Percentiles rank a stretch among this genome's conserved stretches.
Conservation (phyloP, 179 eudicot genomes). For the Beta macrorhiza region DNA sequence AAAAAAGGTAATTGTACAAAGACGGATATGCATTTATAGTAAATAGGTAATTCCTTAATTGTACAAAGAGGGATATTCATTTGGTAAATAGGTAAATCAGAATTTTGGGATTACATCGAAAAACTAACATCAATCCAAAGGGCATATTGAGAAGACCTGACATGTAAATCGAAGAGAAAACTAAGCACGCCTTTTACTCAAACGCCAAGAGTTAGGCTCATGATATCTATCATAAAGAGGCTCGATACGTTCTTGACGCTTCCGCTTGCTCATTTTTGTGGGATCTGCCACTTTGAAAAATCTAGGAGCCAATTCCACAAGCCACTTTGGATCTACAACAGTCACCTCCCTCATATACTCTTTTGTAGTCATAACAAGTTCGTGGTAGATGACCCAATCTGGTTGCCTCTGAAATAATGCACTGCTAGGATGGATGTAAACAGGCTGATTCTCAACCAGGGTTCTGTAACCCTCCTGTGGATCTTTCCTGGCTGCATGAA, state of each 20-base stretch:
- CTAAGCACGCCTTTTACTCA: conserved; percentile 88
- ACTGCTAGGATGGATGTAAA: conserved; percentile 94
- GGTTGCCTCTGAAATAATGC: conserved; percentile 94
- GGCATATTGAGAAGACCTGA: conserved; percentile 4
- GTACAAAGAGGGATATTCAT: conserved; percentile 19
- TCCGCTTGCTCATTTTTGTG: conserved; percentile 91
- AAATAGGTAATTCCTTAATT: background rate
- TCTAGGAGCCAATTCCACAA: conserved; percentile 91
- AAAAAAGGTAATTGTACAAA: conserved; percentile 13
- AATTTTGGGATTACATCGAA: background rate
- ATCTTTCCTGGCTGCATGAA: conserved; percentile 88
- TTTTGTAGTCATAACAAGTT: conserved; percentile 92
- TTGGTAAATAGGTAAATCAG: background rate
- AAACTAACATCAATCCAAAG: background rate
- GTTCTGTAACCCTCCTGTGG: conserved; percentile 97
- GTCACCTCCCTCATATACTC: conserved; percentile 95
- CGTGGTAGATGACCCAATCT: conserved; percentile 96
- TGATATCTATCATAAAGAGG: conserved; percentile 94
- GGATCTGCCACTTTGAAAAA: conserved; percentile 92
- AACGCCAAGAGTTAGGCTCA: conserved; percentile 95
- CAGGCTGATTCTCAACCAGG: conserved; percentile 90
- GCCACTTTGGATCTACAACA: conserved; percentile 89
- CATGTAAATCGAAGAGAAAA: background rate
- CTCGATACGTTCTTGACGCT: conserved; percentile 90
- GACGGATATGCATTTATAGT: background rate